A percentile compares a stretch with the other conserved stretches of the same genome.
phyloP scores from a whole-genome alignment of 805 yeast genomes.

The Komagataella mondaviorum region DNA sequence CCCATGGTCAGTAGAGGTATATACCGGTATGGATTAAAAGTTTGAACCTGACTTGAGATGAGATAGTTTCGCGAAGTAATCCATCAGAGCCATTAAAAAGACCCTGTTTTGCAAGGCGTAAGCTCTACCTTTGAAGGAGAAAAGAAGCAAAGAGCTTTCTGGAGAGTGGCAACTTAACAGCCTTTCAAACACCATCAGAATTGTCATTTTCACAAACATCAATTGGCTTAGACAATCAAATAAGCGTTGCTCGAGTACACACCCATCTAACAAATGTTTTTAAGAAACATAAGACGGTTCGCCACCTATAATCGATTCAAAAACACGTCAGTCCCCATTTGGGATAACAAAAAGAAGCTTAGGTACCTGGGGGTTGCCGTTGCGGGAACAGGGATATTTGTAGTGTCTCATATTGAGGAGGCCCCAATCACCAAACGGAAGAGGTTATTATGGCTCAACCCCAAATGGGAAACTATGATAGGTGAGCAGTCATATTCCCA shows the following conservation, averaged over 20 bases:
- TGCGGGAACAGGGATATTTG: conserved; percentile 22
- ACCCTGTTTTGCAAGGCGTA: no score
- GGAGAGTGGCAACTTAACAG: no score
- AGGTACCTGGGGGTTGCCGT: conserved; percentile 17
- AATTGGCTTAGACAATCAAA: background rate
- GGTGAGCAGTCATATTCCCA: conserved; percentile 56
- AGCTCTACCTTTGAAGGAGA: no score
- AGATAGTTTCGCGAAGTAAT: background rate
- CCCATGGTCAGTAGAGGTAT: conserved; percentile 22
- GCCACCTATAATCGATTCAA: background rate
- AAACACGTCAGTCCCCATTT: background rate
- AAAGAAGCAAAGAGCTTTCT: no score
- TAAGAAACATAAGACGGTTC: background rate
- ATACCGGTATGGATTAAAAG: background rate
- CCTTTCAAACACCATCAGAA: background rate
- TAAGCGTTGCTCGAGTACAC: background rate
- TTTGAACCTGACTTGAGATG: background rate
- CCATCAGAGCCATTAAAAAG: background rate
- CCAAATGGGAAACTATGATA: conserved; percentile 46
- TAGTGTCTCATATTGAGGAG: conserved; percentile 46
- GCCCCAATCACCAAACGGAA: conserved; percentile 73
- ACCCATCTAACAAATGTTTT: background rate
- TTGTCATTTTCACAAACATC: background rate
- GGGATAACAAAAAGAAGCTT: conserved; percentile 1
- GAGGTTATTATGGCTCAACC: conserved; percentile 54